Evolutionary conservation across 2,329 filamentous ascomycete genomes (phyloP), one percentile per base, ranked within the genome.

Genomic region (Phaeosphaeria sp.): DNA sequence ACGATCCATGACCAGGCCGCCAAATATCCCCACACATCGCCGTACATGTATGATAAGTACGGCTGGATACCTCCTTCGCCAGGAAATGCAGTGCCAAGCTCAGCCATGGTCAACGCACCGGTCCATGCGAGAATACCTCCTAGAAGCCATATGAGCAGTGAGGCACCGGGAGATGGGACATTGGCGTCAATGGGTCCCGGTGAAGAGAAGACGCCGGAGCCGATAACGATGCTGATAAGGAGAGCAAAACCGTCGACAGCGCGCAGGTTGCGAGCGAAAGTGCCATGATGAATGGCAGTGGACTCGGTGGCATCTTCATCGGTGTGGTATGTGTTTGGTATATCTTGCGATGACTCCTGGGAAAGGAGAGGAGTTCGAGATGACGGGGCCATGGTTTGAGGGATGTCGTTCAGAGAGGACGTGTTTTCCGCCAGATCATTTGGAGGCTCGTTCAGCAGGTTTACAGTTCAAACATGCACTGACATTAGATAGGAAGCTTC

Each of bases 1-100:
- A 88, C 82, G 24, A 89, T 82, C 87, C 87, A 89, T 0, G 84
- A 87, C 87, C 87, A 89, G 0, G 86, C 87, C 0, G 86, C 85
- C 22, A 89, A 73, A 66, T 88, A 89, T 6, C 86, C 87, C 53
- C 83, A 82, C 0, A 85, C 71, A 49, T 88, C 85, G 36, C 87
- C 86, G 57, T 83, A 89, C 33, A 88, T 85, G 72, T 86, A 83
- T 57, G 82, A 80, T 2, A 89, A 79, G 61, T 87, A 89, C 1
- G 85, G 85, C 64, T 89, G 87, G 18, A 89, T 83, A 20, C 87
- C 87, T 5, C 87, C 85, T 81, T 89, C 86, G 13, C 86, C 86
- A 0, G 86, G 86, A 49, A 89, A 87, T 1, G 86, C 84, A 0
- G 86, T 87, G 4, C 87, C 87, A 3, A 89, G 79, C 74, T 89